A percentile compares a stretch with the other conserved stretches of the same genome.
Conservation (phyloP, 1,284 basidiomycete species). For the Moniliophthora roreri region DNA sequence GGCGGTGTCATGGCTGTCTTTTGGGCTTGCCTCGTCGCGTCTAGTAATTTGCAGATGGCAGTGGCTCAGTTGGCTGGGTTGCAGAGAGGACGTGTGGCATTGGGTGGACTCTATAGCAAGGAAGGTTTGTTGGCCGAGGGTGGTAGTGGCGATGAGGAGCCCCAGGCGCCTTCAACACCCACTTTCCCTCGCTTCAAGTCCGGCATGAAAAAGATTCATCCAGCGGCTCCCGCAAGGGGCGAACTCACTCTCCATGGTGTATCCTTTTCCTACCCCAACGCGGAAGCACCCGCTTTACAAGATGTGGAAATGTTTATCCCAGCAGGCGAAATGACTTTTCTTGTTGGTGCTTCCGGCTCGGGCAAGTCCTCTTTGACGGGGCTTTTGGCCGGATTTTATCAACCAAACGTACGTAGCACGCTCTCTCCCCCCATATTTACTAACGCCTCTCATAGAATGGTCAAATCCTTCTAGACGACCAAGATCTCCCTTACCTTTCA, state of each 20-base stretch:
- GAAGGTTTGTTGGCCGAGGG: slow-evolving; percentile 15
- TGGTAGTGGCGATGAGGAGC: slow-evolving; percentile 12
- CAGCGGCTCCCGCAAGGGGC: slow-evolving; percentile 57
- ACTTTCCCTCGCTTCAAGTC: slow-evolving; percentile 17
- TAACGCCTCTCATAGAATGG: slow-evolving; percentile 32
- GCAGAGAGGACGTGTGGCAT: slow-evolving; percentile 85
- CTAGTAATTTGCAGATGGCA: slow-evolving; percentile 82
- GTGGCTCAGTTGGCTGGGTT: slow-evolving; percentile 79
- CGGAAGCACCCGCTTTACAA: slow-evolving; percentile 56
- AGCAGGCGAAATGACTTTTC: slow-evolving; percentile 85
- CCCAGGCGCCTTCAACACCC: slow-evolving; percentile 14
- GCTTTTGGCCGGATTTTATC: slow-evolving; percentile 82
- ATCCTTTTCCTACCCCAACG: slow-evolving; percentile 86
- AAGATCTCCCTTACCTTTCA: slow-evolving; percentile 77
- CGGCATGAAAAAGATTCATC: slow-evolving; percentile 57
- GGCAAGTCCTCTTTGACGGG: slow-evolving; percentile 93
- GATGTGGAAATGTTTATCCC: slow-evolving; percentile 79
- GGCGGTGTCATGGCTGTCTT: slow-evolving; percentile 94
- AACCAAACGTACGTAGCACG: slow-evolving; percentile 35
- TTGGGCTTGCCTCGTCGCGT: slow-evolving; percentile 93
- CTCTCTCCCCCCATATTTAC: too few relatives aligned
- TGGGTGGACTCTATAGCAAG: slow-evolving; percentile 67
- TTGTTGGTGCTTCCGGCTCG: slow-evolving; percentile 89
- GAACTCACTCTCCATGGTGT: slow-evolving; percentile 80
- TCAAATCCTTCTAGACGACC: slow-evolving; percentile 79